Percentiles rank a stretch among this genome's conserved stretches.
Evolutionary conservation across 345 rosid species (phyloP).

Genomic region (Salix exigua): DNA sequence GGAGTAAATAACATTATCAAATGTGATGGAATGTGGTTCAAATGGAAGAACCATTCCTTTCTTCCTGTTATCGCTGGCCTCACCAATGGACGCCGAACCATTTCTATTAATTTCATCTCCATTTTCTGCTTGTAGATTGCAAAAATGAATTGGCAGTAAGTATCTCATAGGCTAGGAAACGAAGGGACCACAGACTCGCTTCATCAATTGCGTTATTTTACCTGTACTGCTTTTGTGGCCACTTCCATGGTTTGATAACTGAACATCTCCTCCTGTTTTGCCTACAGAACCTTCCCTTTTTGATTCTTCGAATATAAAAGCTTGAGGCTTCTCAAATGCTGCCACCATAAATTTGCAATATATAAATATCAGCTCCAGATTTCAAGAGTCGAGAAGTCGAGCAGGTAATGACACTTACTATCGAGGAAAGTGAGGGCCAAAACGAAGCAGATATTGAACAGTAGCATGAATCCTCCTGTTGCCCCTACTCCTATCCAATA

Average conservation of each 20-base stretch:
- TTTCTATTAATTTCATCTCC: background rate
- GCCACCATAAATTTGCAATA: conserved; percentile 1
- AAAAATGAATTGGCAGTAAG: background rate
- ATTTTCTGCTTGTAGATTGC: background rate
- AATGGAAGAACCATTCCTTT: conserved; percentile 80
- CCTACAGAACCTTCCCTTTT: background rate
- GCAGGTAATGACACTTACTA: conserved; percentile 33
- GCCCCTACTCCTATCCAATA: conserved; percentile 67
- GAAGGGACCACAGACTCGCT: background rate
- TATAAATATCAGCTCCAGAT: background rate
- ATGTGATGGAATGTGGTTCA: conserved; percentile 58
- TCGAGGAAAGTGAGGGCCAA: conserved; percentile 48
- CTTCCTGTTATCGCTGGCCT: conserved; percentile 24
- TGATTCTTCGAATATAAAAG: conserved; percentile 32
- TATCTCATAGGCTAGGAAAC: background rate
- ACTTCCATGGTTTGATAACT: conserved; percentile 5
- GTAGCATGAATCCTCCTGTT: conserved; percentile 27
- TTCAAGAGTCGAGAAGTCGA: no score
- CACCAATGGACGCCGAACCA: background rate
- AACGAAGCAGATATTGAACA: conserved; percentile 43
- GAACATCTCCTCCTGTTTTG: conserved; percentile 8
- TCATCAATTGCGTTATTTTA: background rate
- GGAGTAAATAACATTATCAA: conserved; percentile 52
- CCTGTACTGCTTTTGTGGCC: conserved; percentile 7
- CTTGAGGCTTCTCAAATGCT: conserved; percentile 60